Evolutionary conservation across 2,329 filamentous ascomycete genomes (phyloP).

Genomic region (Arthrobotrys megalospora): DNA sequence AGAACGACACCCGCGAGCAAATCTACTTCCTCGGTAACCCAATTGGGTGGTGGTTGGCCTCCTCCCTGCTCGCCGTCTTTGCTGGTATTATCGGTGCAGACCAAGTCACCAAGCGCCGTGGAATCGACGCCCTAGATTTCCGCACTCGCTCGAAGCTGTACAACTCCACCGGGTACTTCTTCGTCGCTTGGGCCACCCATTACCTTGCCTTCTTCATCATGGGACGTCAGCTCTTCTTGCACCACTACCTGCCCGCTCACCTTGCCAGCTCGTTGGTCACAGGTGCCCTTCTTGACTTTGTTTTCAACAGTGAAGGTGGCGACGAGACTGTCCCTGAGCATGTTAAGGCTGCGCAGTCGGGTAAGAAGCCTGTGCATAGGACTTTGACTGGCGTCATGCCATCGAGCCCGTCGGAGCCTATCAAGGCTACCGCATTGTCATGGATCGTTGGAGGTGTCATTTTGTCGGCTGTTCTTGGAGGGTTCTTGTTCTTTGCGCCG

Average conservation of each 20-base stretch:
- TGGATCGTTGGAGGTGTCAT: slow-evolving; percentile 86
- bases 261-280: slow-evolving; percentile 91
- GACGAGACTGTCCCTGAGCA: slow-evolving; percentile 71
- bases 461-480: slow-evolving; percentile 79
- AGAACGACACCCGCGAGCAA: slow-evolving; percentile 92
- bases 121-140: slow-evolving; percentile 90
- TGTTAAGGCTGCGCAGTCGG: slow-evolving; percentile 65
- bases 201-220: slow-evolving; percentile 98
- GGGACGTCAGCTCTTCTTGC: slow-evolving; percentile 97
- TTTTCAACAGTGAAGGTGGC: slow-evolving; percentile 89
- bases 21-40: slow-evolving; percentile 99
- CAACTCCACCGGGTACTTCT: slow-evolving; percentile 99
- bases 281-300: slow-evolving; percentile 91
- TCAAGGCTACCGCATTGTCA: slow-evolving; percentile 64
- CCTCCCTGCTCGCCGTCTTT: slow-evolving; percentile 91
- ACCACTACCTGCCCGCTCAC: slow-evolving; percentile 96
- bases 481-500: slow-evolving; percentile 89
- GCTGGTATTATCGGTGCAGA: slow-evolving; percentile 92
- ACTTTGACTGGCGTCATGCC: slow-evolving; percentile 66
- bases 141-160: slow-evolving; percentile 96
- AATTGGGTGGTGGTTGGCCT: slow-evolving; percentile 96
- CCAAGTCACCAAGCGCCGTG: slow-evolving; percentile 91
- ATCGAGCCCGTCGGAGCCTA: slow-evolving; percentile 45
- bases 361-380: slow-evolving; percentile 66
- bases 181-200: slow-evolving; percentile 96